Evolutionary conservation across 495 filamentous ascomycete genomes (phyloP).

Genomic region (Penicillium cosmopolitanum): DNA sequence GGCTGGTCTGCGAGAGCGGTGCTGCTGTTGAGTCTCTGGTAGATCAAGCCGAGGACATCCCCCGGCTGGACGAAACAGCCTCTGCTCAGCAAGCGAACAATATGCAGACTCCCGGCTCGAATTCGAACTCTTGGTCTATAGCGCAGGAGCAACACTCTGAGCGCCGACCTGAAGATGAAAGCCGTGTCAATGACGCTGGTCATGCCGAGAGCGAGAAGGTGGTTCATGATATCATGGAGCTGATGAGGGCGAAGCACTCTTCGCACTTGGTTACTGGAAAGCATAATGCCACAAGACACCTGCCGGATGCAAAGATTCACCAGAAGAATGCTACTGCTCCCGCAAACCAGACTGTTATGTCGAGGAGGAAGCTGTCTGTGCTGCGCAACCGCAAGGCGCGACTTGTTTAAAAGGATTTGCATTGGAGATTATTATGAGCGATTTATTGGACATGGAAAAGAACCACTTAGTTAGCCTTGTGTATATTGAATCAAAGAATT

Average conservation of each 20-base stretch:
- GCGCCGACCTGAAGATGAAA: slow-evolving; percentile 24
- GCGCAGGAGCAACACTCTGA: slow-evolving; percentile 20
- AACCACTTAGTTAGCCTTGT: slow-evolving; percentile 4
- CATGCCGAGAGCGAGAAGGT: slow-evolving; percentile 27
- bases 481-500: slow-evolving; percentile 17
- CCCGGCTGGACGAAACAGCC: slow-evolving; percentile 19
- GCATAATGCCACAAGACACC: slow-evolving; percentile 18
- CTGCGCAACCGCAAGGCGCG: slow-evolving; percentile 25
- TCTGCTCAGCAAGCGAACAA: slow-evolving; percentile 12
- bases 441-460: slow-evolving; percentile 10
- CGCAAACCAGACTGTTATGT: slow-evolving; percentile 21
- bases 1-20: slow-evolving; percentile 31
- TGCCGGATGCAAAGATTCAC: slow-evolving; percentile 13
- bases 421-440: background rate
- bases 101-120: slow-evolving; percentile 32
- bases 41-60: slow-evolving; percentile 13
- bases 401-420: slow-evolving; percentile 13
- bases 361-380: slow-evolving; percentile 27
- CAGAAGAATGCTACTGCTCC: slow-evolving; percentile 26
- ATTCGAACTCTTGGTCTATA: slow-evolving; percentile 25
- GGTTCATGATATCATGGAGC: slow-evolving; percentile 27
- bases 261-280: slow-evolving; percentile 23
- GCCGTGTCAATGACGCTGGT: slow-evolving; percentile 28
- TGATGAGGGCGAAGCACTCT: slow-evolving; percentile 20
- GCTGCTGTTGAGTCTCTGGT: slow-evolving; percentile 4